Evolutionary conservation across 306 rosid species (phyloP).

Genomic region (Medicago truncatula): MtrunA17r5.0-ANR NC_053045.1:35015501-35016000

Average conservation of each 20-base stretch:
- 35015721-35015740: not conserved
- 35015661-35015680: conserved; percentile 9
- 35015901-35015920: not conserved
- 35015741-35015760: not conserved
- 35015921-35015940: not conserved
- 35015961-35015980: too few relatives aligned
- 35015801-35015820: conserved; percentile 14
- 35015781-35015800: conserved; percentile 17
- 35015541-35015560: not conserved
- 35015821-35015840: too few relatives aligned
- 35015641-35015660: not conserved
- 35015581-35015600: conserved; percentile 6
- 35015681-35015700: not conserved
- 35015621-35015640: not conserved
- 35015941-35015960: not conserved
- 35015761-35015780: conserved; percentile 17
- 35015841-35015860: too few relatives aligned
- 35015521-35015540: too few relatives aligned
- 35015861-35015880: too few relatives aligned
- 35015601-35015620: not conserved
- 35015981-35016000: not conserved
- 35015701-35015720: conserved; percentile 2
- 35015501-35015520: too few relatives aligned
- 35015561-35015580: not conserved
- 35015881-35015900: too few relatives aligned